Evolutionary conservation across 768 basidiomycete genomes (phyloP).

Genomic region (Collybiopsis confluens): DNA sequence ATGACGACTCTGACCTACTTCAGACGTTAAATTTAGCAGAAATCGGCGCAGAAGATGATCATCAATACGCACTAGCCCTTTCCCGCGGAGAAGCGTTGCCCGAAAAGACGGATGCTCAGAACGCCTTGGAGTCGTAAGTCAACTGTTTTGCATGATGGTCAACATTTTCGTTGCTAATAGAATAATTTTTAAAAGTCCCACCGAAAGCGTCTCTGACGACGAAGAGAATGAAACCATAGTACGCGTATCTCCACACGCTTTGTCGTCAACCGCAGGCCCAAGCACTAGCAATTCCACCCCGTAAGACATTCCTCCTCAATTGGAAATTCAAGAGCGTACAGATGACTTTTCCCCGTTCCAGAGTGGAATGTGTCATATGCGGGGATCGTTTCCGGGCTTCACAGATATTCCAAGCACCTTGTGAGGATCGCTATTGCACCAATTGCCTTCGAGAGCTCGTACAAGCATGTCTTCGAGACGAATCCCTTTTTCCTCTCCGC

Average conservation of each 20-base stretch:
- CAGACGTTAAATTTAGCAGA: slow-evolving; percentile 27
- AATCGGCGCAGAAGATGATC: slow-evolving; percentile 36
- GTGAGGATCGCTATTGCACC: slow-evolving; percentile 43
- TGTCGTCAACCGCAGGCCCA: too few species aligned
- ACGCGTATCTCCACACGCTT: too few species aligned
- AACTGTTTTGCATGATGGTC: too few species aligned
- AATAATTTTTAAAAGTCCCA: too few species aligned
- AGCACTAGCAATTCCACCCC: not conserved
- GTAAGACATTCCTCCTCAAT: too few species aligned
- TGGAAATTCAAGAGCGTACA: too few species aligned
- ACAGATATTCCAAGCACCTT: slow-evolving; percentile 34
- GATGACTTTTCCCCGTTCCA: slow-evolving; percentile 6
- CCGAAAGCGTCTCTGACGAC: too few species aligned
- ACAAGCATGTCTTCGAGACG: slow-evolving; percentile 39
- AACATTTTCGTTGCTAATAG: too few species aligned
- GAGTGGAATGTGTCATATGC: slow-evolving; percentile 38
- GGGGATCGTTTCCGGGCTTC: slow-evolving; percentile 24
- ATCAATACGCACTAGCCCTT: slow-evolving; percentile 34
- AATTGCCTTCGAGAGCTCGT: slow-evolving; percentile 40
- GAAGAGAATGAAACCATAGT: too few species aligned
- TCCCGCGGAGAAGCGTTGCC: slow-evolving; percentile 20
- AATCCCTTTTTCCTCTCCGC: slow-evolving; percentile 46
- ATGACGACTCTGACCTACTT: slow-evolving; percentile 28
- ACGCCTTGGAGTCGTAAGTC: slow-evolving; percentile 1
- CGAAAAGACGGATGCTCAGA: slow-evolving; percentile 9